Base-by-base conservation (phyloP, 2,329 filamentous ascomycete genomes). In the Elsinoe fawcettii region DNA sequence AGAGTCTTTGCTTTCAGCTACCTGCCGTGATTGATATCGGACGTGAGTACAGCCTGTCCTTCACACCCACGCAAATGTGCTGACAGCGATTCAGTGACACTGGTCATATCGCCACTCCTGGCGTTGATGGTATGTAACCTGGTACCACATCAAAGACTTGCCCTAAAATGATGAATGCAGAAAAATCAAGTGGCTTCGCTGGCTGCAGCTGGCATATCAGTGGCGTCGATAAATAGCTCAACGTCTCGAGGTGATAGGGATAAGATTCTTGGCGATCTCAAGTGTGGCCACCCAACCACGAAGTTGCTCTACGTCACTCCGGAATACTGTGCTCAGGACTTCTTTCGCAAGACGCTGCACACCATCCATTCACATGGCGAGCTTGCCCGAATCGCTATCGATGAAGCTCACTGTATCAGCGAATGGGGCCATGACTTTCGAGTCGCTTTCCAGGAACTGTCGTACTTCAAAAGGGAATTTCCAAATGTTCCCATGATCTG, bases 401-500 rank as follows among this genome's bases (percentile, higher is more conserved):
- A 97, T 67, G 92, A 97, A 73, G 92, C 92, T 1, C 92, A 97
- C 70, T 97, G 92, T 70, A 95, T 97, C 64, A 95, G 89, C 22
- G 91, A 96, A 83, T 96, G 92, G 92, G 92, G 92, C 1, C 91
- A 97, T 69, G 92, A 97, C 70, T 97, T 97, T 69, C 86, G 92
- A n/a, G 88, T 86, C 34, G 88, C 90, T 58, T 97, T 96, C 72
- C 90, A 93, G 67, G 82, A 86, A 18, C 79, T 97, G 5, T 85
- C 82, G 1, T 96, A 89, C 84, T 93, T 97, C 75, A 86, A 88
- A 63, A 79, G 83, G 51, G 84, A 84, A 5, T 90, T 93, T 62
- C 88, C 90, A 0, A 80, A 87, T 57, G 88, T 96, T 0, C 91
- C 92, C 3, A 87, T 97, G 60, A 96, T 93, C 71, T 95, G 90